phyloP scores from a whole-genome alignment of 257 asterid species.

The Penstemon eatonii region DNA sequence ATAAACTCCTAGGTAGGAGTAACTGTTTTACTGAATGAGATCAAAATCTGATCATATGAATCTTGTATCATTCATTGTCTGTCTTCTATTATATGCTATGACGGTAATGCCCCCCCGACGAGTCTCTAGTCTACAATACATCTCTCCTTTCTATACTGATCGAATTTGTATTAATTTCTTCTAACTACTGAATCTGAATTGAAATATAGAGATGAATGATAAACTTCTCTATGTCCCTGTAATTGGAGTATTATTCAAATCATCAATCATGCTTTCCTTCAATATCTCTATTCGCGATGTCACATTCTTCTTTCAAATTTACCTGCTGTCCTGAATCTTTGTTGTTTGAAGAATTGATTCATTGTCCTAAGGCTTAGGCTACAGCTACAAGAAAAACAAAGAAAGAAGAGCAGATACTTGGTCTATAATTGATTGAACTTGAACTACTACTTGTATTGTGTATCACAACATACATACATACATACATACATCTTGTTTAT shows the following conservation, averaged over 20 bases:
- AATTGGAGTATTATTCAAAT: neutral
- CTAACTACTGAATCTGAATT: too few relatives aligned
- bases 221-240: neutral
- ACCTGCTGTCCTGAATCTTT: slow-evolving; percentile 42
- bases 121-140: neutral
- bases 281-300: slow-evolving; percentile 2
- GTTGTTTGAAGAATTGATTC: neutral
- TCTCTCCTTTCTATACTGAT: too few relatives aligned
- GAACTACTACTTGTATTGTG: too few relatives aligned
- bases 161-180: neutral
- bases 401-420: too few relatives aligned
- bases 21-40: too few relatives aligned
- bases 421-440: too few relatives aligned
- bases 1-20: neutral
- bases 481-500: too few relatives aligned
- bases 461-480: too few relatives aligned
- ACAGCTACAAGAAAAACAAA: too few relatives aligned
- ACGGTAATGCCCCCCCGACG: neutral
- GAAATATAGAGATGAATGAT: neutral
- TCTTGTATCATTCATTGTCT: neutral
- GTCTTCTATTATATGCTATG: neutral
- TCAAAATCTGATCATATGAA: neutral
- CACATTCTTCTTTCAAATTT: slow-evolving; percentile 41
- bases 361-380: too few relatives aligned
- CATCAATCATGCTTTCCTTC: neutral